Conservation (phyloP, 306 rosid species). For the Lithocarpus polystachyus region DNA sequence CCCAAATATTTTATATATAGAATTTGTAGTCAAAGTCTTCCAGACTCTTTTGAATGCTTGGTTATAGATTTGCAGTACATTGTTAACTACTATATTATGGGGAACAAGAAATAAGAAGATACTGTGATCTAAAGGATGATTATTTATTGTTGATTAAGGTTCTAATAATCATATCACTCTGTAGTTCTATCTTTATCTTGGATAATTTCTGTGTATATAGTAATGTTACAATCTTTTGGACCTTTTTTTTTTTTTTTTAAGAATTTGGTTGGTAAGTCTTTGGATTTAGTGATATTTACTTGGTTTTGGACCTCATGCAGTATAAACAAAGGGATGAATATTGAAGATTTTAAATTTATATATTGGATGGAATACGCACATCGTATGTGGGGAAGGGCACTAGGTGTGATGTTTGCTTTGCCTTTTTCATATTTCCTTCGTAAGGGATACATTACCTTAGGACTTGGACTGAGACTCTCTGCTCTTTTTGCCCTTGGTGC, state of each 20-base stretch:
- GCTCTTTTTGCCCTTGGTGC: conserved; percentile 76
- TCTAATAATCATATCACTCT: not conserved
- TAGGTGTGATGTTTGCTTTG: conserved; percentile 77
- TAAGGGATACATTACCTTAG: conserved; percentile 75
- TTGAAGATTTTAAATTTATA: conserved; percentile 49
- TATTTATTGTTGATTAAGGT: not conserved
- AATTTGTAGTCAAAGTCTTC: not conserved
- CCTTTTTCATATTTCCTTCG: conserved; percentile 93
- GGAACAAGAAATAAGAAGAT: not conserved
- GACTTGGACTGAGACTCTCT: conserved; percentile 72
- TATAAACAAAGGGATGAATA: conserved; percentile 45
- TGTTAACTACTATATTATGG: not conserved
- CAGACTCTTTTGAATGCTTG: not conserved
- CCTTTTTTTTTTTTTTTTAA: no score
- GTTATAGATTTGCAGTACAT: not conserved
- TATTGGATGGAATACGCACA: conserved; percentile 86
- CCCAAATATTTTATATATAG: no score
- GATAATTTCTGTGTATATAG: not conserved
- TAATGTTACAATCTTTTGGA: not conserved
- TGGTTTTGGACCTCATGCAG: conserved; percentile 33
- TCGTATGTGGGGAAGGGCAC: conserved; percentile 96
- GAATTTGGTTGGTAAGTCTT: not conserved
- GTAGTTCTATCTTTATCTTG: not conserved
- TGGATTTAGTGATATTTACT: not conserved
- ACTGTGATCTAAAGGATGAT: not conserved